phyloP scores from a whole-genome alignment of 2,329 filamentous ascomycete genomes.

The Pseudocercospora musae region DNA sequence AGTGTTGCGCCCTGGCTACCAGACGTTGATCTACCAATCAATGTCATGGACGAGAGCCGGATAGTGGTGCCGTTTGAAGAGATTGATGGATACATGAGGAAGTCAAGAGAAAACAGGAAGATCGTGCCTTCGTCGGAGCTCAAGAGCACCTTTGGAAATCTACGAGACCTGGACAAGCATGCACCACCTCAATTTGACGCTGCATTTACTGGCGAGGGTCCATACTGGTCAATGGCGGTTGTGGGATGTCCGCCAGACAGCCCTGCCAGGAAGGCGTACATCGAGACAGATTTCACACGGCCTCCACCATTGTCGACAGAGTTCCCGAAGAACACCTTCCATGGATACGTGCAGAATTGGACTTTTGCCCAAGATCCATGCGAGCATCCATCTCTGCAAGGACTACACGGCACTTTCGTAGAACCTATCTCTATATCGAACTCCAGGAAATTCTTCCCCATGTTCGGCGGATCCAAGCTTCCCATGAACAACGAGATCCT shows the following conservation, averaged over 20 bases:
- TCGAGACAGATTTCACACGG: constrained; percentile 38
- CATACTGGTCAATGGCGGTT: constrained; percentile 44
- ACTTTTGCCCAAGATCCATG: constrained; percentile 46
- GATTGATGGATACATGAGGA: constrained; percentile 40
- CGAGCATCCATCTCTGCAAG: constrained; percentile 44
- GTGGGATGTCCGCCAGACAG: constrained; percentile 42
- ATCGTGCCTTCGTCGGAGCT: constrained; percentile 32
- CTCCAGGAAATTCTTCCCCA: constrained; percentile 45
- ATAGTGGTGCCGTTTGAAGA: constrained; percentile 48
- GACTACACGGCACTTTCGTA: constrained; percentile 48
- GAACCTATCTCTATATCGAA: constrained; percentile 47
- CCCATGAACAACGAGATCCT: constrained; percentile 53
- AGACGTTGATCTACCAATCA: constrained; percentile 48
- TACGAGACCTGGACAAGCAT: constrained; percentile 29
- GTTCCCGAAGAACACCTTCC: constrained; percentile 34
- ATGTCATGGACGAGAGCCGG: constrained; percentile 50
- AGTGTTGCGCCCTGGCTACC: constrained; percentile 41
- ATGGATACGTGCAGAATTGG: constrained; percentile 50
- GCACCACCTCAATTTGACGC: constrained; percentile 31
- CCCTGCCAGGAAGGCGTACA: constrained; percentile 35
- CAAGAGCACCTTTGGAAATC: constrained; percentile 29
- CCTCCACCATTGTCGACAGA: constrained; percentile 35
- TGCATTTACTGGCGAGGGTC: constrained; percentile 32
- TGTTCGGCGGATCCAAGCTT: constrained; percentile 52
- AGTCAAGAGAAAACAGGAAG: constrained; percentile 31